Conservation (phyloP, 495 filamentous ascomycete species). For the Podospora fimiseda region DNA sequence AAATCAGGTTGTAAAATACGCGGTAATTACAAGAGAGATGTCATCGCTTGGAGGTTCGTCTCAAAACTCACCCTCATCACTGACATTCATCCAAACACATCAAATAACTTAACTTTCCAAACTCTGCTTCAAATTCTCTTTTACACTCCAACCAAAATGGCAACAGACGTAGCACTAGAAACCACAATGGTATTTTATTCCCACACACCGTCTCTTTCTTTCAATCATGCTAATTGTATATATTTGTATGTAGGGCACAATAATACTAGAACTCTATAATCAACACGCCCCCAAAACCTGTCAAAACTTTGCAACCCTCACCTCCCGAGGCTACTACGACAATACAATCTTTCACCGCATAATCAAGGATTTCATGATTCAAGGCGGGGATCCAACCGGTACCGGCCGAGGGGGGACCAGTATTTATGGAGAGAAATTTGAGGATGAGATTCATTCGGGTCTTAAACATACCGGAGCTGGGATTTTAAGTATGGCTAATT, state of each 20-base stretch:
- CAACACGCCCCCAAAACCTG: slow-evolving; percentile 56
- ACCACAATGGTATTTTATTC: slow-evolving; percentile 15
- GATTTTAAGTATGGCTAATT: slow-evolving; percentile 92
- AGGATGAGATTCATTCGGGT: slow-evolving; percentile 71
- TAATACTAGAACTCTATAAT: slow-evolving; percentile 82
- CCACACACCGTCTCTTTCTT: no score
- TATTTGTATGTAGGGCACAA: slow-evolving; percentile 55
- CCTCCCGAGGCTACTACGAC: slow-evolving; percentile 79
- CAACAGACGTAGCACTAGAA: neutral
- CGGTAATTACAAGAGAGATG: no score
- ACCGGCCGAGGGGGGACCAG: slow-evolving; percentile 85
- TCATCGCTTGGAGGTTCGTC: no score
- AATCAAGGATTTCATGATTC: slow-evolving; percentile 94
- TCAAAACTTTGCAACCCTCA: slow-evolving; percentile 79
- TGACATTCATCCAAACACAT: neutral
- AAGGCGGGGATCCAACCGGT: slow-evolving; percentile 92
- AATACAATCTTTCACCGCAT: slow-evolving; percentile 83
- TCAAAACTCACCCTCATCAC: no score
- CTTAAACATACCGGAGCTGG: slow-evolving; percentile 89
- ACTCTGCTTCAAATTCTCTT: neutral
- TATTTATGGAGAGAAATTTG: slow-evolving; percentile 94
- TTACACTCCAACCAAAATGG: neutral
- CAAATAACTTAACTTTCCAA: neutral
- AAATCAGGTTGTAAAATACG: no score
- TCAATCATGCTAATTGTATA: no score